Evolutionary conservation across 345 rosid genomes (phyloP).

Genomic region (Eucalyptus erythrocorys): DNA sequence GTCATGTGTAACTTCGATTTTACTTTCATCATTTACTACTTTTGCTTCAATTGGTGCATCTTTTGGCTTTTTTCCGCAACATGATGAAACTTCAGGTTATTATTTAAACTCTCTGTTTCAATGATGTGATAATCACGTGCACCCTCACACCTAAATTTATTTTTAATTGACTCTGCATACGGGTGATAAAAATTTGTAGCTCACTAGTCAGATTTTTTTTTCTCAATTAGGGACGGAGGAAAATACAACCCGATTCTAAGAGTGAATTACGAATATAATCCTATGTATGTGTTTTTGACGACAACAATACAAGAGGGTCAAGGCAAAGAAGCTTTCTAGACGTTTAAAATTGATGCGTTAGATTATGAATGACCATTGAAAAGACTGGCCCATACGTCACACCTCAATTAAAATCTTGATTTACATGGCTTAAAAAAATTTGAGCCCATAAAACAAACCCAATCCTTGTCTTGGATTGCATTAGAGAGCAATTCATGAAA

Average conservation of each 20-base stretch:
- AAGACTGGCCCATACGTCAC: not conserved
- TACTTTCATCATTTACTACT: no score
- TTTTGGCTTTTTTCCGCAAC: no score
- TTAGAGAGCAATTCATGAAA: not conserved
- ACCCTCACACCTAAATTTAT: not conserved
- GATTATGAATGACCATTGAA: not conserved
- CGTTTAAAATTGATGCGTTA: not conserved
- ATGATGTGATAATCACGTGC: not conserved
- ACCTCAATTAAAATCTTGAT: not conserved
- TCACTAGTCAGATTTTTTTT: no score
- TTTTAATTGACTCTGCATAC: not conserved
- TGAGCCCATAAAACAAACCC: not conserved
- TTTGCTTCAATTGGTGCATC: no score
- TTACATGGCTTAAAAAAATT: not conserved
- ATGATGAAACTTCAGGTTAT: not conserved
- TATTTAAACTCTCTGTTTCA: no score
- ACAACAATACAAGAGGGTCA: not conserved
- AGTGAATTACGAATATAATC: not conserved
- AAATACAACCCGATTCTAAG: not conserved
- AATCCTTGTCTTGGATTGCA: not conserved
- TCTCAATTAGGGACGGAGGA: not conserved
- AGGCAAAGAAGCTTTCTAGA: not conserved
- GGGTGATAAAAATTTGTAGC: not conserved
- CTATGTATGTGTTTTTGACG: not conserved
- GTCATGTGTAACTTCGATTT: no score